Base-by-base conservation (phyloP, 1,139 yeast species). In the Wickerhamomyces sp. region DNA sequence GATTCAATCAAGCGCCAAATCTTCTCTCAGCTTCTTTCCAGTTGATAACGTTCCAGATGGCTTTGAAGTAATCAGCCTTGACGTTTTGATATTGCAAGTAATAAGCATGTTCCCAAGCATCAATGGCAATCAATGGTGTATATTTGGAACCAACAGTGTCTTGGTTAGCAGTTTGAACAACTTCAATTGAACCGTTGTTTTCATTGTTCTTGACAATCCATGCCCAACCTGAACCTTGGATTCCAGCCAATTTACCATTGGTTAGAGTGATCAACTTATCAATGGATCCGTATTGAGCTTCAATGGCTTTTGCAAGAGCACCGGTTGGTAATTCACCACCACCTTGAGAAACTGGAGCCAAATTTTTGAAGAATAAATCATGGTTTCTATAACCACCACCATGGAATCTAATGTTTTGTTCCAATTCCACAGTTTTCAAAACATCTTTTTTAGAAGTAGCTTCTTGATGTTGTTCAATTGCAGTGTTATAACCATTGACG, bases 51-150 rank as follows among this genome's bases (percentile, higher is more conserved):
- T 86, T 83, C 97, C 97, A 89, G 63, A 89, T 85, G 44, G 95
- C 94, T 68, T 87, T 82, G 77, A 89, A 89, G 70, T 89, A 89
- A 61, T 89, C 96, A 32, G 66, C 95, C 74, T 89, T 89, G 60
- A 82, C 91, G 68, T 89, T 89, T 67, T 86, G 84, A 72, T 89
- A 89, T 66, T 89, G 96, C 66, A 89, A 73, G 75, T 89, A 89
- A 72, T 88, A 89, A 37, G 97, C 96, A 59, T 89, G 97, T 66
- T 89, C 97, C 97, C 97, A 89, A 44, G 97, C 96, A 58, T 89
- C 97, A 60, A 89, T 86, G 36, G 96, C 97, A 42, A 89, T 74
- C 61, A 89, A 70, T 33, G 96, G 96, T 37, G 78, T 72, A 58
- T 75, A 72, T 21, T 75, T 68, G 27, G 87, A 83, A 32, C 83